phyloP scores from a whole-genome alignment of 2,329 filamentous ascomycete species.

The Botrytis hyacinthi region DNA sequence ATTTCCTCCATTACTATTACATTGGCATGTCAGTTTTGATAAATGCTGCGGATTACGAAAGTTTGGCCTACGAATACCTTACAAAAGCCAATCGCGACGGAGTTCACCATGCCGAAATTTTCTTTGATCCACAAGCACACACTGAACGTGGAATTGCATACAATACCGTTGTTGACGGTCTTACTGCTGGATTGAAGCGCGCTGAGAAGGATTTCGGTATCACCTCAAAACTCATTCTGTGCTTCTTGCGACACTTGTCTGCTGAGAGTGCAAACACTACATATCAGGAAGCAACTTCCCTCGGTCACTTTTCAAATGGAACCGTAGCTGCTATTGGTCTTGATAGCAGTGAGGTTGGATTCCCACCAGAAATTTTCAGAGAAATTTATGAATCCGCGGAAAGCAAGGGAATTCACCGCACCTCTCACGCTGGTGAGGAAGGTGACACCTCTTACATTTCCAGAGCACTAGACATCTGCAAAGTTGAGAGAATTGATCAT shows the following conservation, averaged over 20 bases:
- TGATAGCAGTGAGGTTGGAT: constrained; percentile 61
- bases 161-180: constrained; percentile 61
- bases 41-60: constrained; percentile 66
- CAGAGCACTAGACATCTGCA: constrained; percentile 59
- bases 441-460: constrained; percentile 65
- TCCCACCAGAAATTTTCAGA: constrained; percentile 58
- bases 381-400: constrained; percentile 58
- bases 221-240: constrained; percentile 65
- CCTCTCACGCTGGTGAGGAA: constrained; percentile 75
- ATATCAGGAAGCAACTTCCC: constrained; percentile 44
- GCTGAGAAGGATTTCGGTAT: constrained; percentile 64
- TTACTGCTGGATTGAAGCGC: constrained; percentile 56
- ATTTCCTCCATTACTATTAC: constrained; percentile 79
- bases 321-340: constrained; percentile 63
- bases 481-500: constrained; percentile 69
- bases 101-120: constrained; percentile 72
- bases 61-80: constrained; percentile 71
- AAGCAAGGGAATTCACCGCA: constrained; percentile 56
- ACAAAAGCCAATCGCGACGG: constrained; percentile 59
- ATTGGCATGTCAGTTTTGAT: constrained; percentile 70
- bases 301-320: constrained; percentile 50
- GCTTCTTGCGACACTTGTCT: constrained; percentile 69
- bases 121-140: constrained; percentile 80
- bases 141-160: constrained; percentile 61
- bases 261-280: constrained; percentile 52